phyloP scores from a whole-genome alignment of 768 basidiomycete genomes.

The Crucibulum laeve region DNA sequence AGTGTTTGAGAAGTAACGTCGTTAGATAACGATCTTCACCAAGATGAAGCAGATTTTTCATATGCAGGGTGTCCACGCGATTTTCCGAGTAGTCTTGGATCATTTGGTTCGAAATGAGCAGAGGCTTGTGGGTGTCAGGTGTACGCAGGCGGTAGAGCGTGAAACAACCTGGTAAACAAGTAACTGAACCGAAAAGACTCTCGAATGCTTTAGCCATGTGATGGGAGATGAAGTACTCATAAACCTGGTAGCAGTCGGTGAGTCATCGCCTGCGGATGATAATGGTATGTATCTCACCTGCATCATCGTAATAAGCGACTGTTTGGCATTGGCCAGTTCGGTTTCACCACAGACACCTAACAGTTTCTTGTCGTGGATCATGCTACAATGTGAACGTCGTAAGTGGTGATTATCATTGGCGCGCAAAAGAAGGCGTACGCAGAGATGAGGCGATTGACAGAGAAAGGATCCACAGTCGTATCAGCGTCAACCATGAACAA shows the following conservation, averaged over 20 bases:
- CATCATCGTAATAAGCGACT: constrained; percentile 96
- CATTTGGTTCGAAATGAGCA: constrained; percentile 88
- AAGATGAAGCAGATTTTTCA: constrained; percentile 96
- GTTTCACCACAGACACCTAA: constrained; percentile 97
- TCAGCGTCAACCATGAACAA: constrained; percentile 92
- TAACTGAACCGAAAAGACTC: constrained; percentile 93
- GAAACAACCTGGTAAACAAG: constrained; percentile 98
- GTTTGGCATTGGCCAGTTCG: constrained; percentile 85
- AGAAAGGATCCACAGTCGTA: constrained; percentile 86
- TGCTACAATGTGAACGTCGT: constrained; percentile 40
- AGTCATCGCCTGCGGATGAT: neutral
- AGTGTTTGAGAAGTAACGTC: constrained; percentile 92
- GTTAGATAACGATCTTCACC: constrained; percentile 99
- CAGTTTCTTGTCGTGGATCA: constrained; percentile 95
- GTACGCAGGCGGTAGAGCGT: constrained; percentile 94
- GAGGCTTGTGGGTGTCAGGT: constrained; percentile 91
- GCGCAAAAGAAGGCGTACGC: constrained; percentile 54
- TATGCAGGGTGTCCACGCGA: constrained; percentile 94
- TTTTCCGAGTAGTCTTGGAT: constrained; percentile 94
- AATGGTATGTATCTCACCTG: constrained; percentile 46
- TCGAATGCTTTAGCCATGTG: constrained; percentile 99
- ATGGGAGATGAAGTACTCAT: constrained; percentile 99
- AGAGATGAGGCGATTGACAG: constrained; percentile 87
- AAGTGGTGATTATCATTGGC: neutral
- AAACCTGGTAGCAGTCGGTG: constrained; percentile 51